These are phyloP conservation scores for Plasmodium yoelii DNA, from an alignment of 169 alveolate species.

Conservation along the genomic window DNA sequence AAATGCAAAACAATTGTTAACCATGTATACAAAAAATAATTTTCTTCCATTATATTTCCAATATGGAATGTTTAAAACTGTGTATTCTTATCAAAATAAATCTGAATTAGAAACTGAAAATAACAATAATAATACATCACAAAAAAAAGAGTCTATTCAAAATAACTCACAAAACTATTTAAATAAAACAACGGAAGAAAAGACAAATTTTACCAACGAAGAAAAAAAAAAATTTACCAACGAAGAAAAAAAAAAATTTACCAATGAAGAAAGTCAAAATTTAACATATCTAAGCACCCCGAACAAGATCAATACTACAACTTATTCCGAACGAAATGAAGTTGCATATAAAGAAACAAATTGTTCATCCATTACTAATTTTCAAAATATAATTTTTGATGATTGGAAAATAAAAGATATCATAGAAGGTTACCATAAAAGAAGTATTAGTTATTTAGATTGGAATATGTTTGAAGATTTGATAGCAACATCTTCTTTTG, in stretches of 20 bases:
- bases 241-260: too few relatives aligned
- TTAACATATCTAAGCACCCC: too few relatives aligned
- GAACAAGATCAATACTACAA: too few relatives aligned
- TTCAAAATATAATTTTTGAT: constrained; percentile 67
- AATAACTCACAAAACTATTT: too few relatives aligned
- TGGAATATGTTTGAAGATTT: constrained; percentile 67
- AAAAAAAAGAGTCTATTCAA: too few relatives aligned
- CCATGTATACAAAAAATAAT: constrained; percentile 11
- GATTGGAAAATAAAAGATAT: constrained; percentile 82
- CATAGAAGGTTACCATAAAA: constrained; percentile 79
- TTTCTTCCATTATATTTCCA: constrained; percentile 44
- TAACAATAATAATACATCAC: too few relatives aligned
- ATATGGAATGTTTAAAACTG: constrained; percentile 40
- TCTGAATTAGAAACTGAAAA: too few relatives aligned
- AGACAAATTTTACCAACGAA: too few relatives aligned
- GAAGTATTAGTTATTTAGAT: constrained; percentile 82
- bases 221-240: too few relatives aligned
- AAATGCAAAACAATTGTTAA: neutral
- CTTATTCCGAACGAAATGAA: neutral
- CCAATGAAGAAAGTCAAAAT: too few relatives aligned
- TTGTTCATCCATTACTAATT: neutral
- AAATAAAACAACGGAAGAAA: too few relatives aligned
- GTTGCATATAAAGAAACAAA: too few relatives aligned
- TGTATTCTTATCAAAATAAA: neutral
- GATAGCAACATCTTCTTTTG: constrained; percentile 65